A percentile compares a stretch with the other conserved stretches of the same genome.
Evolutionary conservation across 2,329 filamentous ascomycete genomes (phyloP).

Genomic region (Fusarium sp.): DNA sequence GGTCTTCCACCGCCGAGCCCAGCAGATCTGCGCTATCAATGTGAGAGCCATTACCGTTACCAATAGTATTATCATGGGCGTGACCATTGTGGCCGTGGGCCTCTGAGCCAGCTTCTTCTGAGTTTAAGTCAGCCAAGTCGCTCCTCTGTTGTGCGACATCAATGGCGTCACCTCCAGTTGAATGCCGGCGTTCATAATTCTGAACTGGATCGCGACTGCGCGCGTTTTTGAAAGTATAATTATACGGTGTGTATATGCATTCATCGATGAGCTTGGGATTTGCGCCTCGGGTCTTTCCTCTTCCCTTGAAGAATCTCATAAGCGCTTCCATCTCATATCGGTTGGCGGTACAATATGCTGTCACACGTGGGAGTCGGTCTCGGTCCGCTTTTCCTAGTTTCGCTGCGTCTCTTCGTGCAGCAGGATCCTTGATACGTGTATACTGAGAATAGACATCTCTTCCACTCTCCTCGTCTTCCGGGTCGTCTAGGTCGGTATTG

Average conservation of each 20-base stretch:
- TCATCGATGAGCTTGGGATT: constrained; percentile 96
- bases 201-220: constrained; percentile 55
- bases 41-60: constrained; percentile 45
- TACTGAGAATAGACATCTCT: constrained; percentile 98
- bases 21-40: constrained; percentile 51
- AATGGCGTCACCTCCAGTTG: constrained; percentile 75
- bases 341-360: constrained; percentile 95
- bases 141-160: constrained; percentile 61
- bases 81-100: constrained; percentile 43
- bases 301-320: constrained; percentile 90
- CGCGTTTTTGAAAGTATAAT: constrained; percentile 69
- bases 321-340: constrained; percentile 90
- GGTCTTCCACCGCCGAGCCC: constrained; percentile 52
- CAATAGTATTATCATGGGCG: constrained; percentile 43
- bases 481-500: constrained; percentile 84
- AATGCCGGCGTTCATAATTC: constrained; percentile 76
- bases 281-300: constrained; percentile 80
- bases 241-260: constrained; percentile 96
- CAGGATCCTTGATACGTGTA: constrained; percentile 96
- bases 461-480: constrained; percentile 88
- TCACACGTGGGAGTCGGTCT: constrained; percentile 87
- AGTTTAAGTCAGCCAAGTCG: constrained; percentile 72
- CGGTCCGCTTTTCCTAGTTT: constrained; percentile 93
- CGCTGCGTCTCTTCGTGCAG: constrained; percentile 90
- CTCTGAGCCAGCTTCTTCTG: constrained; percentile 50